These are phyloP conservation scores for Tuber borchii DNA, from an alignment of 495 filamentous ascomycete genomes.

Conservation along the genomic window DNA sequence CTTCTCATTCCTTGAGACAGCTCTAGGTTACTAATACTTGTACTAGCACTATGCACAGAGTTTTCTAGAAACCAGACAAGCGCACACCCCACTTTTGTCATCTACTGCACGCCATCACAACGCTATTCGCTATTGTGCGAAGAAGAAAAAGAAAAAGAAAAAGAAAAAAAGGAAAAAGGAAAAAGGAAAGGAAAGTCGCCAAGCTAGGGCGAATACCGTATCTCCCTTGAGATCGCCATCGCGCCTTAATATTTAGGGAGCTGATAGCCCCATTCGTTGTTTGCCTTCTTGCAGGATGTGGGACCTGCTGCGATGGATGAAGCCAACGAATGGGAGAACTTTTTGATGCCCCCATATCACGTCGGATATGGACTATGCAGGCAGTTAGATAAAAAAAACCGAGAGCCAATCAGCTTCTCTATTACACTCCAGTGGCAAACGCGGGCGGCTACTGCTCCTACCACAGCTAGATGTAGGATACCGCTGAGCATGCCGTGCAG, in stretches of 20 bases:
- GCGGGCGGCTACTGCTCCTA: background rate
- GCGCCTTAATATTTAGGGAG: background rate
- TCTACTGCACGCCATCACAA: background rate
- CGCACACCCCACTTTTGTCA: background rate
- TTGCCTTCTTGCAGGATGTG: background rate
- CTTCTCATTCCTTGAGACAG: background rate
- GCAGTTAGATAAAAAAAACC: background rate
- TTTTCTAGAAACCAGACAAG: background rate
- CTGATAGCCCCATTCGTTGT: background rate
- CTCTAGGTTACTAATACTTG: background rate
- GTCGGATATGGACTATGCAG: background rate
- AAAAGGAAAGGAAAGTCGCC: background rate
- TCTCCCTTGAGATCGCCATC: constrained; percentile 1
- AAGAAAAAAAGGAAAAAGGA: background rate
- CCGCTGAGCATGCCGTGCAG: background rate
- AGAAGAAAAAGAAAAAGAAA: background rate
- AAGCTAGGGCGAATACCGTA: background rate
- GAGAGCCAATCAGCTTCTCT: background rate
- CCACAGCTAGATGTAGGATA: background rate
- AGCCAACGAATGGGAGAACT: background rate
- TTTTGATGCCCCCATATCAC: background rate
- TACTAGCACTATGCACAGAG: background rate
- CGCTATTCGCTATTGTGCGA: background rate
- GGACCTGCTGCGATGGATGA: background rate
- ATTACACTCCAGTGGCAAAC: background rate